A percentile compares a stretch with the other conserved stretches of the same genome.
These are phyloP conservation scores for Corinectria fuckeliana DNA, from an alignment of 2,329 filamentous ascomycete species.

Conservation along the genomic window DNA sequence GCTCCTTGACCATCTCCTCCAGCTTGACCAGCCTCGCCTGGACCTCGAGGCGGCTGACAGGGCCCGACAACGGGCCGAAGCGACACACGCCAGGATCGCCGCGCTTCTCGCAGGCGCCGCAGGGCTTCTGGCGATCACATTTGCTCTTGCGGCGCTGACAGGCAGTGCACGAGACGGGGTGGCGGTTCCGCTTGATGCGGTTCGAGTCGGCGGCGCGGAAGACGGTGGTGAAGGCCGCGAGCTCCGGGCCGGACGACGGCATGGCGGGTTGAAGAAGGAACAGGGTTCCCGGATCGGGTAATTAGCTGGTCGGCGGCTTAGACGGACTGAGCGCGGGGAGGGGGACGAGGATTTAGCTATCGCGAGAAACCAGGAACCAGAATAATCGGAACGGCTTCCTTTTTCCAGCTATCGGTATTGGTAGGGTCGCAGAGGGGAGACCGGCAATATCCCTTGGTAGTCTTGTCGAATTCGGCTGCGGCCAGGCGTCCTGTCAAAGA, in stretches of 20 bases:
- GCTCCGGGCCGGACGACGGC: slow-evolving; percentile 33
- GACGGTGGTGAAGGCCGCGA: slow-evolving; percentile 40
- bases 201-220: slow-evolving; percentile 46
- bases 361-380: background rate
- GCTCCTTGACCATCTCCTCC: slow-evolving; percentile 49
- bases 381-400: background rate
- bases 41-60: slow-evolving; percentile 42
- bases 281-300: background rate
- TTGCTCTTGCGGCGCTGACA: slow-evolving; percentile 53
- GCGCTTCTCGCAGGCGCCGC: slow-evolving; percentile 48
- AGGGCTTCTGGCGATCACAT: slow-evolving; percentile 51
- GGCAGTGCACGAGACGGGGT: slow-evolving; percentile 49
- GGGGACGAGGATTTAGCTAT: background rate
- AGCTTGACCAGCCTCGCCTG: slow-evolving; percentile 49
- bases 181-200: slow-evolving; percentile 48
- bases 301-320: background rate
- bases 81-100: slow-evolving; percentile 43
- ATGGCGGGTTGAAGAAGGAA: slow-evolving; percentile 19
- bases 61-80: slow-evolving; percentile 36
- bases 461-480: background rate
- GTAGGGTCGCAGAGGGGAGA: background rate
- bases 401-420: background rate
- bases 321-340: background rate
- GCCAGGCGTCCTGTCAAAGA: background rate
- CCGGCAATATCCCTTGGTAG: background rate